Base-by-base conservation (phyloP, 2,329 filamentous ascomycete genomes). In the Colletotrichum liriopes region DNA sequence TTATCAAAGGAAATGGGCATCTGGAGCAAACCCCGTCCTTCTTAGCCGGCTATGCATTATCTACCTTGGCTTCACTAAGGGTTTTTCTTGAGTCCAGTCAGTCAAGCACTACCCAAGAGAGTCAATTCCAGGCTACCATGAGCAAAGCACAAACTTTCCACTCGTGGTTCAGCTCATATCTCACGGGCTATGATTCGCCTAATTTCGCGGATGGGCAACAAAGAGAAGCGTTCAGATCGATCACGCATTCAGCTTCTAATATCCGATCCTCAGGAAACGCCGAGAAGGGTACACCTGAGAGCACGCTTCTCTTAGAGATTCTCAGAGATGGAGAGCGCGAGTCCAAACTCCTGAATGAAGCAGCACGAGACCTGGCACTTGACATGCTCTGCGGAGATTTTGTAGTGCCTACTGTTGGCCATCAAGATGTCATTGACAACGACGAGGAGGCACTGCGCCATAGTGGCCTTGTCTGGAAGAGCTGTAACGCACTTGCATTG, bases 21-120 rank as follows among this genome's bases (percentile, higher is more conserved):
- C 85, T 99, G 5, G 82, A 81, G 4, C 86, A 88, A 41, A 86
- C 88, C 0, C 91, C 94, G 0, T 92, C 91, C 0, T 98, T 98
- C 77, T 85, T 97, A 52, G 92, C 93, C 14, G 96, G 95, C 0
- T 93, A 95, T 74, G 89, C 93, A 1, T 84, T 98, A 23, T 94
- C 94, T 1, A 93, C 93, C 0, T 84, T 98, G 4, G 91, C 95
- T 3, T 95, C 94, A 3, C 85, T 98, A 26, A 89, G 92, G 55
- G 88, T 91, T 11, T 95, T 98, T 77, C 84, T 97, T 20, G 89
- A 91, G 54, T 93, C 92, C 1, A 91, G 89, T 41, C 92, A 95
- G 77, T 91, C 93, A 16, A 94, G 91, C 77, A 96, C 93, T 5
- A 96, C 94, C 0, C 94, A 98, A 77, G 94, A 97, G 79, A 94